These are phyloP conservation scores for Eimeria brunetti DNA, from an alignment of 169 alveolate species.

Conservation along the genomic window DNA sequence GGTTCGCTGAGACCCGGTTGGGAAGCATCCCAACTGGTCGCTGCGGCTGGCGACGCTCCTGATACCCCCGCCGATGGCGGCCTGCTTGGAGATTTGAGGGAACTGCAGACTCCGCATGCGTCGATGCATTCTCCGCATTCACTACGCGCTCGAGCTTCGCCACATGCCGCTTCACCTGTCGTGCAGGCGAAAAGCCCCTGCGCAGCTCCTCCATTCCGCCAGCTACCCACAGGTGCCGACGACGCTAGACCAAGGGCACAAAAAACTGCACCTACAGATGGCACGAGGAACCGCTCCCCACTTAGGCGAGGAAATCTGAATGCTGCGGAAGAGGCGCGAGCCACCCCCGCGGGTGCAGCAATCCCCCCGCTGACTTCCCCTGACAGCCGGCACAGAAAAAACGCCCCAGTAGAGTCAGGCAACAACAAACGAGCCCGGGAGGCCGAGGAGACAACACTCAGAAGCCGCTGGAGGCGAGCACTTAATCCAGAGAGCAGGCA, in stretches of 20 bases:
- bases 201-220: background rate
- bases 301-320: background rate
- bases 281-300: background rate
- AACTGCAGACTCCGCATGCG: slow-evolving; percentile 51
- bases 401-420: slow-evolving; percentile 18
- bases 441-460: background rate
- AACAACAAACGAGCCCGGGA: slow-evolving; percentile 50
- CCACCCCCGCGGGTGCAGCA: slow-evolving; percentile 3
- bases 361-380: slow-evolving; percentile 5
- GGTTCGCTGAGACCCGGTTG: slow-evolving; percentile 1
- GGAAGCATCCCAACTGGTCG: background rate
- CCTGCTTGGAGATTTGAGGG: slow-evolving; percentile 33
- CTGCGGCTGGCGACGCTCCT: slow-evolving; percentile 19
- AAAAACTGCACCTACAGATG: background rate
- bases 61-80: background rate
- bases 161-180: slow-evolving; percentile 39
- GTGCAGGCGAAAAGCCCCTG: background rate
- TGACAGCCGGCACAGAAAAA: slow-evolving; percentile 1
- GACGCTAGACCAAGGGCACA: slow-evolving; percentile 4
- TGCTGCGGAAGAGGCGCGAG: background rate
- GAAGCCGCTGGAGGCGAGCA: slow-evolving; percentile 32
- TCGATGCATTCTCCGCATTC: slow-evolving; percentile 68
- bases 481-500: background rate
- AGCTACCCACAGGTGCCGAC: background rate
- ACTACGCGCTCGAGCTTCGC: slow-evolving; percentile 48